These are phyloP conservation scores for Amphibolis antarctica DNA, from an alignment of 106 monocot genomes.

Conservation along the genomic window DNA sequence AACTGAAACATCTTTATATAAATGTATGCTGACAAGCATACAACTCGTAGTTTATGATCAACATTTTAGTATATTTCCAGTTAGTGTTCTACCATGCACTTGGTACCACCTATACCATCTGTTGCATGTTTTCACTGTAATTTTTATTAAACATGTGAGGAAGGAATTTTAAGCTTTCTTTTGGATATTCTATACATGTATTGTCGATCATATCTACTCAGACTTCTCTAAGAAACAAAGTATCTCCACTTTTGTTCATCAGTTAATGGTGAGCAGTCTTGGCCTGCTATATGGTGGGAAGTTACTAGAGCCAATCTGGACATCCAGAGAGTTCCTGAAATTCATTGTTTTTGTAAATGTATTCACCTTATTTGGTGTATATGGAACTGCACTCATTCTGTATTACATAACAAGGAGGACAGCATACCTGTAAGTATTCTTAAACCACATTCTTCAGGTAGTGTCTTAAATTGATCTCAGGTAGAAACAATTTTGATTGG, in stretches of 20 bases:
- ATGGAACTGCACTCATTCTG: constrained; percentile 56
- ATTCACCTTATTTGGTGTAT: constrained; percentile 58
- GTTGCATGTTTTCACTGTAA: too few species aligned
- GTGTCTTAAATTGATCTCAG: background rate
- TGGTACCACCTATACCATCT: too few species aligned
- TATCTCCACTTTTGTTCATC: constrained; percentile 3
- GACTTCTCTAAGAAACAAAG: background rate
- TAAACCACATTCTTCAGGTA: background rate
- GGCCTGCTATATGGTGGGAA: constrained; percentile 74
- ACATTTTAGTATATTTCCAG: too few species aligned
- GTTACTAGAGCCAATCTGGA: constrained; percentile 78
- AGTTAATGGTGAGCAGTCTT: constrained; percentile 62
- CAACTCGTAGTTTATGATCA: too few species aligned
- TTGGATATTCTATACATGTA: background rate
- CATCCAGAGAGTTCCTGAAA: constrained; percentile 74
- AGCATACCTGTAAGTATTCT: constrained; percentile 67
- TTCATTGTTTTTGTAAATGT: constrained; percentile 81
- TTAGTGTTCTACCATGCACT: too few species aligned
- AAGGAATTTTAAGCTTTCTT: background rate
- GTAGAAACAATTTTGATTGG: too few species aligned
- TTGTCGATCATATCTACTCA: too few species aligned
- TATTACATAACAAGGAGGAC: constrained; percentile 65
- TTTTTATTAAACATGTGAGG: too few species aligned
- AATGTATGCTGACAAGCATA: too few species aligned
- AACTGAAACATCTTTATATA: too few species aligned